A percentile compares a stretch with the other conserved stretches of the same genome.
Evolutionary conservation across 306 rosid species (phyloP).

Genomic region (Prunus davidiana): DNA sequence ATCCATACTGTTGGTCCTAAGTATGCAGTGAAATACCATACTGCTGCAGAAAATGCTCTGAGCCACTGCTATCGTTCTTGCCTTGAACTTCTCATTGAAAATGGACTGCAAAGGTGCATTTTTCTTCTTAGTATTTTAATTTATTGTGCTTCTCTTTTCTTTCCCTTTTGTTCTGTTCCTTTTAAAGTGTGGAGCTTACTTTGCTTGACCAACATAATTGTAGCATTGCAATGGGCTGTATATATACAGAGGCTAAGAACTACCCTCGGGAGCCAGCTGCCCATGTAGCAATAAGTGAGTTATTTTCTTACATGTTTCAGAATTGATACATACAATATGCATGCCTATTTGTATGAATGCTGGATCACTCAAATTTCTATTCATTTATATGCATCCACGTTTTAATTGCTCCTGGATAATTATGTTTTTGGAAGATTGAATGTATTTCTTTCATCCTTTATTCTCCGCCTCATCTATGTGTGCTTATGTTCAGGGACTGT

Average conservation of each 20-base stretch:
- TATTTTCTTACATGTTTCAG: constrained; percentile 21
- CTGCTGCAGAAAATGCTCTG: constrained; percentile 97
- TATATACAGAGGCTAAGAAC: constrained; percentile 85
- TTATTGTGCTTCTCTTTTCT: background rate
- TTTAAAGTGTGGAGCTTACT: constrained; percentile 17
- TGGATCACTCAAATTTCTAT: background rate
- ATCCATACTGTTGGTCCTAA: constrained; percentile 98
- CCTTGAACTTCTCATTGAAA: constrained; percentile 87
- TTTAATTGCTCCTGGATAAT: constrained; percentile 14
- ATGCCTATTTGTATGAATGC: constrained; percentile 5
- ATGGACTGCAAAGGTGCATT: constrained; percentile 77
- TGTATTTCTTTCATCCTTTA: background rate
- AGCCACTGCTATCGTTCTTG: constrained; percentile 99
- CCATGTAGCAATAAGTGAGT: constrained; percentile 97
- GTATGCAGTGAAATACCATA: constrained; percentile 94
- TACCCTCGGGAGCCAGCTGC: constrained; percentile 99
- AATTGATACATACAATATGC: constrained; percentile 7
- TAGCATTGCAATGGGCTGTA: constrained; percentile 96
- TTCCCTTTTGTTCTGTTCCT: constrained; percentile 11
- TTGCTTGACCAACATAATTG: constrained; percentile 29
- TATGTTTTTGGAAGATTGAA: constrained; percentile 10
- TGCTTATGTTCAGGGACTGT: constrained; percentile 72
- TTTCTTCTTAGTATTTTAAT: constrained; percentile 17
- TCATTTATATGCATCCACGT: constrained; percentile 6
- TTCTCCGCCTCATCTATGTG: constrained; percentile 9